These are phyloP conservation scores for Scheffersomyces ergatensis DNA, from an alignment of 805 yeast species.

Conservation along the genomic window DNA sequence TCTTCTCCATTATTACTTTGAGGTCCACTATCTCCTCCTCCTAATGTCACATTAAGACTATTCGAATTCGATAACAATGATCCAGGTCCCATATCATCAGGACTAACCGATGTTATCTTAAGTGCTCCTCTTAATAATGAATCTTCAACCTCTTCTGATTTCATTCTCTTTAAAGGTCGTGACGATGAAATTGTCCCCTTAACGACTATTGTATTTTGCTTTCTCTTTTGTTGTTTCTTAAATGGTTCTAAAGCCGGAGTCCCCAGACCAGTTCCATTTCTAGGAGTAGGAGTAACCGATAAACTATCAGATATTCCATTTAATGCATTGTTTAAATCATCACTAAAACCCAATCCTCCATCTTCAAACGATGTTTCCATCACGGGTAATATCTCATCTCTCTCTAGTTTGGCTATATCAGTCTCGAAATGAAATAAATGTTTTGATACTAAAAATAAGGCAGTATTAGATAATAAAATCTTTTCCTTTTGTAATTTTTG, in stretches of 20 bases:
- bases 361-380: slow-evolving; percentile 25
- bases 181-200: slow-evolving; percentile 1
- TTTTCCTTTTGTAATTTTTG: slow-evolving; percentile 73
- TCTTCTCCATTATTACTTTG: slow-evolving; percentile 30
- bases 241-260: slow-evolving; percentile 13
- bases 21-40: slow-evolving; percentile 18
- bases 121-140: slow-evolving; percentile 2
- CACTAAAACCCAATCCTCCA: neutral
- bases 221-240: slow-evolving; percentile 24
- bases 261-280: slow-evolving; percentile 13
- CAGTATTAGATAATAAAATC: slow-evolving; percentile 76
- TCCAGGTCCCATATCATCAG: slow-evolving; percentile 4
- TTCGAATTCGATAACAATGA: slow-evolving; percentile 1
- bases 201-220: slow-evolving; percentile 8
- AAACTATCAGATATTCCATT: slow-evolving; percentile 21
- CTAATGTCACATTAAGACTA: slow-evolving; percentile 7
- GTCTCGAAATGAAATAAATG: slow-evolving; percentile 72
- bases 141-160: slow-evolving; percentile 23
- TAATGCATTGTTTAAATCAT: slow-evolving; percentile 9
- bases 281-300: slow-evolving; percentile 31
- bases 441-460: slow-evolving; percentile 71
- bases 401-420: slow-evolving; percentile 72
- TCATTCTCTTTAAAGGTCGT: slow-evolving; percentile 17
- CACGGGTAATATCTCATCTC: slow-evolving; percentile 75
- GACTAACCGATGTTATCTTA: neutral